Evolutionary conservation across 2,329 filamentous ascomycete genomes (phyloP).

Genomic region (Elsinoe arachidis): DNA sequence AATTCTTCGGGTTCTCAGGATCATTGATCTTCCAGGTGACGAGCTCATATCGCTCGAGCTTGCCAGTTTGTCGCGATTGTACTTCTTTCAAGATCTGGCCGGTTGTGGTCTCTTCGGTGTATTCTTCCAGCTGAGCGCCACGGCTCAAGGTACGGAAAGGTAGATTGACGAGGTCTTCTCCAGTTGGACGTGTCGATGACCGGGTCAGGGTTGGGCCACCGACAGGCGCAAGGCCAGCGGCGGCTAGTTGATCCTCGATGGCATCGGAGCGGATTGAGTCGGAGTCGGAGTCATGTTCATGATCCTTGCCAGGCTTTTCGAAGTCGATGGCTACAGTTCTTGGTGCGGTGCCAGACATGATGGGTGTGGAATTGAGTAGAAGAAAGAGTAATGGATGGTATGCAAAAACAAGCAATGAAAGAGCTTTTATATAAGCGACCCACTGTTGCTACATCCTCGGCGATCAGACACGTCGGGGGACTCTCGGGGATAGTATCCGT

Average conservation of each 20-base stretch:
- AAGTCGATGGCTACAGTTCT: neutral
- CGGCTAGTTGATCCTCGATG: neutral
- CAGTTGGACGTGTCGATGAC: neutral
- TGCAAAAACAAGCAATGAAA: too few relatives aligned
- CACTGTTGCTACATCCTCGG: neutral
- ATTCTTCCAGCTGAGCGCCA: constrained; percentile 22
- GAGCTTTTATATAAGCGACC: too few relatives aligned
- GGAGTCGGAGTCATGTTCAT: neutral
- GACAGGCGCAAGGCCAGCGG: neutral
- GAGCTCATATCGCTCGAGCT: constrained; percentile 42
- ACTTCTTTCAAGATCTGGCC: constrained; percentile 19
- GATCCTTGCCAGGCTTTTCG: neutral
- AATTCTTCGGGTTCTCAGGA: constrained; percentile 40
- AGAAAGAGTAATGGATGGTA: too few relatives aligned
- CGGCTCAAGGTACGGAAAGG: constrained; percentile 19
- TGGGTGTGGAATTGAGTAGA: neutral
- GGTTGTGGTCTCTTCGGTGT: constrained; percentile 20
- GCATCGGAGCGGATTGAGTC: neutral
- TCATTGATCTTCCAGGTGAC: constrained; percentile 60
- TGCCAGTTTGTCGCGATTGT: constrained; percentile 21
- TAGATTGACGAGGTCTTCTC: constrained; percentile 17
- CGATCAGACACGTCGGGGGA: neutral
- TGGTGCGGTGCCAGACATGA: neutral
- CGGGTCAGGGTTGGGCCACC: neutral
- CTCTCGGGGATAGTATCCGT: neutral